A percentile compares a stretch with the other conserved stretches of the same genome.
phyloP scores from a whole-genome alignment of 768 basidiomycete species.

The Phlebiopsis flavidoalba region DNA sequence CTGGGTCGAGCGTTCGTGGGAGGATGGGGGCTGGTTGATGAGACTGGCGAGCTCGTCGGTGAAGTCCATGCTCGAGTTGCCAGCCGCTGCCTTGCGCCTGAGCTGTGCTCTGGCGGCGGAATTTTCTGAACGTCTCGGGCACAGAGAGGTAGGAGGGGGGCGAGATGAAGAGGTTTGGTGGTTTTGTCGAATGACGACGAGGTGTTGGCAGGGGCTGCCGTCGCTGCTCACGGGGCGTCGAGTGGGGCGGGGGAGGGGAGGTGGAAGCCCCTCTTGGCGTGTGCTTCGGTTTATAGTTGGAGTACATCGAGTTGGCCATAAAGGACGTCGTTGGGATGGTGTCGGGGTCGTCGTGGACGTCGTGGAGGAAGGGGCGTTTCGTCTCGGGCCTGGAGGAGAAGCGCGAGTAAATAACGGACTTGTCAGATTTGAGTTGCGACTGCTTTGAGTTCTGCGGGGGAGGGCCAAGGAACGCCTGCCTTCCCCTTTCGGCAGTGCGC shows the following conservation, averaged over 20 bases:
- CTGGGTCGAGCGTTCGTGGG: slow-evolving; percentile 42
- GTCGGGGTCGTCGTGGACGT: neutral
- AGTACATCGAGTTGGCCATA: slow-evolving; percentile 22
- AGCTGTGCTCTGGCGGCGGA: slow-evolving; percentile 27
- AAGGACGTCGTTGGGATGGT: slow-evolving; percentile 1
- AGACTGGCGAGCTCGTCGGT: slow-evolving; percentile 64
- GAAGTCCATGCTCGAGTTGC: slow-evolving; percentile 42
- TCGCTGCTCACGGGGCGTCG: slow-evolving; percentile 10
- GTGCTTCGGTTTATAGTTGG: slow-evolving; percentile 48
- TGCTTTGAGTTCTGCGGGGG: neutral
- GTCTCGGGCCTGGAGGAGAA: slow-evolving; percentile 4
- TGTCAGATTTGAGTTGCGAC: slow-evolving; percentile 2
- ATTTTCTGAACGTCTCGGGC: slow-evolving; percentile 52
- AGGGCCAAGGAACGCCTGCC: neutral
- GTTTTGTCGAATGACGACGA: slow-evolving; percentile 23
- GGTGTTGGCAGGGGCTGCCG: slow-evolving; percentile 18
- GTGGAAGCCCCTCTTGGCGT: slow-evolving; percentile 76
- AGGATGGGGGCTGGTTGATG: slow-evolving; percentile 33
- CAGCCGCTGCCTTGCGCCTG: slow-evolving; percentile 6
- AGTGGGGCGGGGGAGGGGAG: slow-evolving; percentile 31
- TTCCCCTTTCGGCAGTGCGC: neutral
- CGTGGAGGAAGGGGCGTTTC: neutral
- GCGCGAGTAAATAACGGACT: slow-evolving; percentile 1
- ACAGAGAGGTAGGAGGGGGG: slow-evolving; percentile 40
- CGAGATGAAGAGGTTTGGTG: slow-evolving; percentile 40